Conservation (phyloP, 1,284 basidiomycete species). For the Moesziomyces antarcticus region DNA sequence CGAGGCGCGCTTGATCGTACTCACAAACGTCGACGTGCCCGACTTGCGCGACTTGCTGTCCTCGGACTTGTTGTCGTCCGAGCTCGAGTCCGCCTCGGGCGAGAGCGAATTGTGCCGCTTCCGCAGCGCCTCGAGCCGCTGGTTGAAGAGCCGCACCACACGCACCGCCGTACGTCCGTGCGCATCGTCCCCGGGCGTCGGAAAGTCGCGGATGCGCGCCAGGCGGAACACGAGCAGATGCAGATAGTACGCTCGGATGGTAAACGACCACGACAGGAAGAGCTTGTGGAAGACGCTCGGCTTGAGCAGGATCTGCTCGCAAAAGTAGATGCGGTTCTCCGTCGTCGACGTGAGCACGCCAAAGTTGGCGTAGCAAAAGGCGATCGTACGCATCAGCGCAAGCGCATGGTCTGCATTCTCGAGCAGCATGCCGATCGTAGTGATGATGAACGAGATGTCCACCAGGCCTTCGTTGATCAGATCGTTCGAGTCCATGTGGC, state of each 20-base stretch:
- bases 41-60: conserved; percentile 37
- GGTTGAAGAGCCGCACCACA: conserved; percentile 55
- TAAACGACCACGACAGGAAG: conserved; percentile 65
- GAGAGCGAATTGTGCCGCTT: conserved; percentile 58
- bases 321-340: conserved; percentile 55
- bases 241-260: conserved; percentile 64
- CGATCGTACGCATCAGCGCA: conserved; percentile 64
- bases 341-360: conserved; percentile 53
- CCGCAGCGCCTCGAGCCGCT: conserved; percentile 56
- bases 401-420: conserved; percentile 62
- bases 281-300: conserved; percentile 61
- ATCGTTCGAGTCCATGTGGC: conserved; percentile 61
- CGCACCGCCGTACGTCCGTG: conserved; percentile 49
- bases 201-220: conserved; percentile 59
- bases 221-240: conserved; percentile 64
- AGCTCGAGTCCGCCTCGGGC: conserved; percentile 50
- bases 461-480: conserved; percentile 49
- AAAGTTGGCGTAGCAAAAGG: conserved; percentile 65
- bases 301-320: conserved; percentile 61
- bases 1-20: conserved; percentile 61
- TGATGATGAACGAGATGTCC: conserved; percentile 61
- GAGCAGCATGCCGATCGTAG: conserved; percentile 56
- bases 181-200: conserved; percentile 47
- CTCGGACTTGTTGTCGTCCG: conserved; percentile 50
- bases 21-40: conserved; percentile 56